phyloP scores from a whole-genome alignment of 371 early-diverging fungal species.

The Mucor saturninus region DNA sequence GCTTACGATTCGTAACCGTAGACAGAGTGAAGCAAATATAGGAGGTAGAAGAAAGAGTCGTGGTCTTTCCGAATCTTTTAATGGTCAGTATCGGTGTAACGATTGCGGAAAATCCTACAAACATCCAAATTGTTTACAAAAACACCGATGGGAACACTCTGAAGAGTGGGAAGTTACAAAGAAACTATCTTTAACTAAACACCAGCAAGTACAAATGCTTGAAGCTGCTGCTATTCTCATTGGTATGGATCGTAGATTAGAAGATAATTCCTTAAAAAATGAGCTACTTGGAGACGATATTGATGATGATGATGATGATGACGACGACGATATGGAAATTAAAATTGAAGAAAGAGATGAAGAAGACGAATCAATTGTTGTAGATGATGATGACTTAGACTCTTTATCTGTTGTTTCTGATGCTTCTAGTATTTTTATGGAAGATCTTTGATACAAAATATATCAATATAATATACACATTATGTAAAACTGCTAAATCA shows the following conservation, averaged over 20 bases:
- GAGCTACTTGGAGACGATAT: conserved; percentile 6
- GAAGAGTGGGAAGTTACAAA: conserved; percentile 70
- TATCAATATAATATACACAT: background rate
- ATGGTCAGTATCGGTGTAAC: conserved; percentile 49
- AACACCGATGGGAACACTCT: conserved; percentile 79
- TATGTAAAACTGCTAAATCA: background rate
- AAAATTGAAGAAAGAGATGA: conserved; percentile 7
- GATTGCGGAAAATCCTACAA: conserved; percentile 77
- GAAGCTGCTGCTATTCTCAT: conserved; percentile 77
- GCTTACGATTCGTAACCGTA: conserved; percentile 37
- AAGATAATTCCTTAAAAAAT: background rate
- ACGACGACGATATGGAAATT: conserved; percentile 4
- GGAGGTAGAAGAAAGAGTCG: conserved; percentile 21
- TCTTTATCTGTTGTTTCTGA: conserved; percentile 6
- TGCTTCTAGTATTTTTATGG: conserved; percentile 31
- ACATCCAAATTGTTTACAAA: conserved; percentile 68
- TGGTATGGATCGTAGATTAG: conserved; percentile 50
- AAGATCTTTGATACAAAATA: conserved; percentile 25
- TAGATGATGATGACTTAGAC: conserved; percentile 33
- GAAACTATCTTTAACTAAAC: conserved; percentile 70
- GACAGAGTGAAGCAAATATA: conserved; percentile 15
- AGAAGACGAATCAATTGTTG: conserved; percentile 30
- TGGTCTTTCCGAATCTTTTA: conserved; percentile 32
- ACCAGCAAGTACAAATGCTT: conserved; percentile 78
- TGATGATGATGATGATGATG: conserved; percentile 7